A percentile compares a stretch with the other conserved stretches of the same genome.
These are phyloP conservation scores for Amaranthus hypochondriacus DNA, from an alignment of 148 eudicot species.

Conservation along the genomic window DNA sequence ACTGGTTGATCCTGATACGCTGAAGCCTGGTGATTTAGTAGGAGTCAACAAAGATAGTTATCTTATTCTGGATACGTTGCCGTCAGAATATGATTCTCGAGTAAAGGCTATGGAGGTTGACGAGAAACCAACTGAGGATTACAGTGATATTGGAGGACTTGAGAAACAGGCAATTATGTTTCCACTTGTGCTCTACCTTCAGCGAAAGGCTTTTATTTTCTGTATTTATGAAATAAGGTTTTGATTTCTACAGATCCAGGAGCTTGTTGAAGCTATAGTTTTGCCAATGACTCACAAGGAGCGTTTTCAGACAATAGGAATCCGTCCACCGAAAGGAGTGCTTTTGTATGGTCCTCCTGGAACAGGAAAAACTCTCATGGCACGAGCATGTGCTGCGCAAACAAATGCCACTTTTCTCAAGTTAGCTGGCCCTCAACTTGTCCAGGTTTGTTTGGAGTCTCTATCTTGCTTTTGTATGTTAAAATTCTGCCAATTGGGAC, in stretches of 20 bases:
- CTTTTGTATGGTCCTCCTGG: constrained; percentile 99
- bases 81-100: constrained; percentile 92
- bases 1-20: constrained; percentile 84
- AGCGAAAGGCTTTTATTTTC: not conserved
- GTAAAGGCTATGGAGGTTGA: constrained; percentile 99
- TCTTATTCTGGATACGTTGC: constrained; percentile 85
- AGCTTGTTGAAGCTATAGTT: constrained; percentile 94
- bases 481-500: too few relatives aligned
- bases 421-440: constrained; percentile 97
- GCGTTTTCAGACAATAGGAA: constrained; percentile 79
- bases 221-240: not conserved
- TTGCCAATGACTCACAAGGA: constrained; percentile 97
- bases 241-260: constrained; percentile 62
- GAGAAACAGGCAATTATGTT: constrained; percentile 75
- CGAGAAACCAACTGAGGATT: constrained; percentile 98
- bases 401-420: constrained; percentile 97
- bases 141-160: constrained; percentile 92
- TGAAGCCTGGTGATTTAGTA: constrained; percentile 97
- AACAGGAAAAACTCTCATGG: constrained; percentile 96
- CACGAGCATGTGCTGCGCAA: constrained; percentile 99
- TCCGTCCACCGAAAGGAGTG: constrained; percentile 95
- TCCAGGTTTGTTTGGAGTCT: constrained; percentile 50
- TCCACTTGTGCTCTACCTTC: not conserved
- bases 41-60: constrained; percentile 99
- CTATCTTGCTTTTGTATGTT: not conserved